A percentile compares a stretch with the other conserved stretches of the same genome.
These are phyloP conservation scores for Colletotrichum phormii DNA, from an alignment of 2,329 filamentous ascomycete genomes.

Conservation along the genomic window DNA sequence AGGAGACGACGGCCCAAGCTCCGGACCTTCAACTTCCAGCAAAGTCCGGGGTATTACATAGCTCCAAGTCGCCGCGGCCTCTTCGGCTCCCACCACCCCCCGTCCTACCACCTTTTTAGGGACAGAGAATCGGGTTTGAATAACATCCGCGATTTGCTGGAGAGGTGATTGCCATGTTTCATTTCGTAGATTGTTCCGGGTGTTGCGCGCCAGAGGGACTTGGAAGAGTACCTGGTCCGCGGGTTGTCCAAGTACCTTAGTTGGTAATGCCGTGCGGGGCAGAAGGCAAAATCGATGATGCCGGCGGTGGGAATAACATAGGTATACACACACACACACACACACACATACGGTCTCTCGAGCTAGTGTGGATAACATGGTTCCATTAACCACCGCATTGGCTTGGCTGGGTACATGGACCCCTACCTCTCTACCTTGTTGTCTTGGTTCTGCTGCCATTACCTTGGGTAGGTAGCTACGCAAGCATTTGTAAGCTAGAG, in stretches of 20 bases:
- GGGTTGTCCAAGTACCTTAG: background rate
- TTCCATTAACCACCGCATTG: background rate
- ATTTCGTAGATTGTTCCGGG: too few species aligned
- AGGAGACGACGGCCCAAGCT: background rate
- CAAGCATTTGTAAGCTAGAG: slow-evolving; percentile 32
- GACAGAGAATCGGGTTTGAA: background rate
- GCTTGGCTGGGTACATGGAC: background rate
- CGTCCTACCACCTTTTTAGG: background rate
- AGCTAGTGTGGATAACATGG: background rate
- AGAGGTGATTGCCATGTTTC: too few species aligned
- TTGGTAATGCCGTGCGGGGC: background rate
- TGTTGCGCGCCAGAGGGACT: background rate
- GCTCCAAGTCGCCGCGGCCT: background rate
- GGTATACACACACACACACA: background rate
- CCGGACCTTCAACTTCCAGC: background rate
- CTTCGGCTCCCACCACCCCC: background rate
- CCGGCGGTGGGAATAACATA: background rate
- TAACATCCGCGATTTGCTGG: background rate
- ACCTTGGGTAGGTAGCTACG: background rate
- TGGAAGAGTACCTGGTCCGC: background rate
- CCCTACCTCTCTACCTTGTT: background rate
- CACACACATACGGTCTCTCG: background rate
- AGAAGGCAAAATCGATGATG: slow-evolving; percentile 7
- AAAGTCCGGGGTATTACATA: background rate
- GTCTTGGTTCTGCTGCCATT: background rate